Conservation (phyloP, 169 alveolate species). For the Eimeria falciformis region DNA sequence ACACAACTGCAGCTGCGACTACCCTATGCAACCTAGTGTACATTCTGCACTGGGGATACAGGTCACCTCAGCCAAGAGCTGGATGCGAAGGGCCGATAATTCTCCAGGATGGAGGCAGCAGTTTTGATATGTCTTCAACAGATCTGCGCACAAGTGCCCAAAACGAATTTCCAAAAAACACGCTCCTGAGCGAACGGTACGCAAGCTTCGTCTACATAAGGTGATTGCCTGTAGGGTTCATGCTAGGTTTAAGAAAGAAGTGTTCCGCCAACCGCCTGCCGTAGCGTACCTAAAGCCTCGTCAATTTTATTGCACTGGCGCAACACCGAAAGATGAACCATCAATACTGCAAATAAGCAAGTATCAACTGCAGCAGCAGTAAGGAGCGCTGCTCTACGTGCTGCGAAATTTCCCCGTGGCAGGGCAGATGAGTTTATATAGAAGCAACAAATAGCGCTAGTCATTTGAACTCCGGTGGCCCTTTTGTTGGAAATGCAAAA, state of each 20-base stretch:
- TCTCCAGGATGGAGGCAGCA: conserved; percentile 12
- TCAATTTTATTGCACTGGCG: not conserved
- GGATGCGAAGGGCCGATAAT: not conserved
- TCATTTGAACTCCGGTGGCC: not conserved
- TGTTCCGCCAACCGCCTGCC: not conserved
- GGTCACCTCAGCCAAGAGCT: conserved; percentile 27
- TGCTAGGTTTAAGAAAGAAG: not conserved
- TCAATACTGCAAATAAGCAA: not conserved
- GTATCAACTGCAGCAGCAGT: no score
- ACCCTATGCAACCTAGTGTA: not conserved
- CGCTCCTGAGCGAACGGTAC: not conserved
- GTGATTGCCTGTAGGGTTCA: not conserved
- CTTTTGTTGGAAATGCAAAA: not conserved
- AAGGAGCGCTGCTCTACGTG: not conserved
- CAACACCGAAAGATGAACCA: not conserved
- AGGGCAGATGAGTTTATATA: no score
- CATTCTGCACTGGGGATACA: not conserved
- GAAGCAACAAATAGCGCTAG: no score
- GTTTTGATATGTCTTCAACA: not conserved
- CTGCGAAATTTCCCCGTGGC: not conserved
- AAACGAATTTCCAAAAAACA: not conserved
- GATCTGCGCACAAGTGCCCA: not conserved
- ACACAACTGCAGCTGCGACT: not conserved
- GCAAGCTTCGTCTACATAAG: no score
- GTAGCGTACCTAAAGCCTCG: conserved; percentile 22